A percentile compares a stretch with the other conserved stretches of the same genome.
phyloP scores from a whole-genome alignment of 179 eudicot species.

The Silene vulgaris region DNA sequence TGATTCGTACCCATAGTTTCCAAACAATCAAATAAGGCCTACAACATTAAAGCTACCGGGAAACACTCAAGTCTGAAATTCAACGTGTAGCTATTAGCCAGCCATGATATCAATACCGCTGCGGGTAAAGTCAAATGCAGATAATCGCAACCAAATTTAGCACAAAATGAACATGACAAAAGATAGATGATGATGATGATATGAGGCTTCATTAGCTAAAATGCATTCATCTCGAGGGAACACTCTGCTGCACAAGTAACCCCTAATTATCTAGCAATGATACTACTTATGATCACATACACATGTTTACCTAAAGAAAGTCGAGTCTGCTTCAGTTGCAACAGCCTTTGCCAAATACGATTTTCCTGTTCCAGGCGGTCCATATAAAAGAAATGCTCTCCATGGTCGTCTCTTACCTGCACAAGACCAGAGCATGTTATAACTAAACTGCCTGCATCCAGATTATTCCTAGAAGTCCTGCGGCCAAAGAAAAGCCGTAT shows the following conservation, averaged over 20 bases:
- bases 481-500: background rate
- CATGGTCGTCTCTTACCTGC: conserved; percentile 94
- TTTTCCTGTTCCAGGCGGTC: conserved; percentile 98
- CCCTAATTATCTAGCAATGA: background rate
- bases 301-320: conserved; percentile 65
- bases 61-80: no score
- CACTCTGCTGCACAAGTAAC: background rate
- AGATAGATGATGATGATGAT: background rate
- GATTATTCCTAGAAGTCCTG: background rate
- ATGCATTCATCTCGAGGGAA: background rate
- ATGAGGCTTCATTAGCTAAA: background rate
- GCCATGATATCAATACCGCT: background rate
- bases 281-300: background rate
- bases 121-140: background rate
- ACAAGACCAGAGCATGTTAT: conserved; percentile 15
- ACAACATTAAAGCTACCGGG: no score
- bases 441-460: background rate
- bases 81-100: background rate
- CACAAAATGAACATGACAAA: background rate
- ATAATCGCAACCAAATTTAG: background rate
- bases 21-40: no score
- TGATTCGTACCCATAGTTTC: no score
- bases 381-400: conserved; percentile 96
- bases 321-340: conserved; percentile 98
- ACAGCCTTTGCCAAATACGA: conserved; percentile 98